These are phyloP conservation scores for Picochlorum costavermella DNA, from an alignment of 139 green algal species.

Conservation along the genomic window DNA sequence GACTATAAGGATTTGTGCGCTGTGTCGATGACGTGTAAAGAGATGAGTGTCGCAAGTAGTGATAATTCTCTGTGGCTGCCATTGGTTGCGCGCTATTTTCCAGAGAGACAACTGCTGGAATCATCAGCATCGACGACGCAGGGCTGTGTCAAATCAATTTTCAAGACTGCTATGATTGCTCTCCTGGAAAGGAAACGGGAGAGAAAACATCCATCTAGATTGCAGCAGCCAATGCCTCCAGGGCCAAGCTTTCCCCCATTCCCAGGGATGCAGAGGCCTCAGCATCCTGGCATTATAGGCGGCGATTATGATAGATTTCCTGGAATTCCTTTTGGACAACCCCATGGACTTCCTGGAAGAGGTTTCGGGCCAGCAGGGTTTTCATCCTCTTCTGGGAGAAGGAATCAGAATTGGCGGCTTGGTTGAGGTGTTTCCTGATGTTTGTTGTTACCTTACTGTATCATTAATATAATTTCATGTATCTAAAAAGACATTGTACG, in stretches of 20 bases:
- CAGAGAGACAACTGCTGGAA: too few relatives aligned
- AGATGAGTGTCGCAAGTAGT: constrained; percentile 25
- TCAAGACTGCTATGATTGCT: too few relatives aligned
- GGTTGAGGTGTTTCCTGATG: not conserved
- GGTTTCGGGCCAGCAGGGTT: not conserved
- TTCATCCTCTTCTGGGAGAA: not conserved
- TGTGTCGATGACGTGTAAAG: constrained; percentile 27
- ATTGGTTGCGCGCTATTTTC: constrained; percentile 38
- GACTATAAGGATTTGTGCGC: constrained; percentile 24
- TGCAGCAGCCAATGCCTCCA: too few relatives aligned
- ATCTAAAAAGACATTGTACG: too few relatives aligned
- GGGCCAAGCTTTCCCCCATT: not conserved
- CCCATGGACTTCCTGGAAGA: not conserved
- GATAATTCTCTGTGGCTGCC: constrained; percentile 32
- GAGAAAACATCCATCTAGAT: too few relatives aligned
- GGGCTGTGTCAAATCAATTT: too few relatives aligned
- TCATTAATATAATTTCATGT: too few relatives aligned
- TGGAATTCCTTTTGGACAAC: not conserved
- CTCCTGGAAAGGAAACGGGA: too few relatives aligned
- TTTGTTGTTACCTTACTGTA: not conserved
- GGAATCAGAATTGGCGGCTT: not conserved
- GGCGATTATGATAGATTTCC: constrained; percentile 37
- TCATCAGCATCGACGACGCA: too few relatives aligned
- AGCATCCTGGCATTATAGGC: constrained; percentile 12
- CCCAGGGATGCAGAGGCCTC: not conserved